These are phyloP conservation scores for Schrenkiella parvula DNA, from an alignment of 345 rosid species.

Conservation along the genomic window DNA sequence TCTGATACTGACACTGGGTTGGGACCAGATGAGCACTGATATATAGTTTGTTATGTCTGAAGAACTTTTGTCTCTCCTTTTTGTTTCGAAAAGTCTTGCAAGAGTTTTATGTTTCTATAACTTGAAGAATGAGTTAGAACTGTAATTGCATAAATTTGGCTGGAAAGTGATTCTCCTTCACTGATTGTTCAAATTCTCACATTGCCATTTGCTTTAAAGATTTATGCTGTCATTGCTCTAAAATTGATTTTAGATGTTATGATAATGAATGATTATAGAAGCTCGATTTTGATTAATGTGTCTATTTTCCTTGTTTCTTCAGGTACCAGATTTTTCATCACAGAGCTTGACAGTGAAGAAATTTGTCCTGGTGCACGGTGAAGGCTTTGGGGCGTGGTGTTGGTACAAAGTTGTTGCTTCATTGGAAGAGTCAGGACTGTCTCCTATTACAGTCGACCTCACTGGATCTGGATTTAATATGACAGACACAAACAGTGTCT, in stretches of 20 bases:
- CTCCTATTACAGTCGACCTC: constrained; percentile 73
- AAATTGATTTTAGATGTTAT: not conserved
- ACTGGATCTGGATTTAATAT: constrained; percentile 80
- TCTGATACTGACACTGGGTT: constrained; percentile 17
- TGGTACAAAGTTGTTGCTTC: constrained; percentile 89
- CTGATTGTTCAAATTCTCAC: not conserved
- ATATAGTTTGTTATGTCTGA: not conserved
- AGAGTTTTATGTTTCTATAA: not conserved
- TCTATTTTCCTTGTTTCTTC: constrained; percentile 2
- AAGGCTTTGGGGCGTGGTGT: constrained; percentile 99
- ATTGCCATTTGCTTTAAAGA: not conserved
- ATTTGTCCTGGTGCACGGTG: constrained; percentile 76
- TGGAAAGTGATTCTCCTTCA: constrained; percentile 14
- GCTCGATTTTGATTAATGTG: not conserved
- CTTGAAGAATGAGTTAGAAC: not conserved
- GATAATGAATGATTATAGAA: not conserved
- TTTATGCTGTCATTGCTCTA: not conserved
- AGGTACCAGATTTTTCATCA: constrained; percentile 63
- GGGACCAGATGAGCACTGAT: constrained; percentile 23
- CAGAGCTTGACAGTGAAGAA: constrained; percentile 61
- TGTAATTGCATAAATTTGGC: not conserved
- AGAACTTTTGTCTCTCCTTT: not conserved
- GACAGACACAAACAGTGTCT: constrained; percentile 58
- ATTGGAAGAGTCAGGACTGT: constrained; percentile 78
- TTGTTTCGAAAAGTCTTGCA: not conserved